Base-by-base conservation (phyloP, 108 stramenopile species). In the Cyclotella kingstonii region DNA sequence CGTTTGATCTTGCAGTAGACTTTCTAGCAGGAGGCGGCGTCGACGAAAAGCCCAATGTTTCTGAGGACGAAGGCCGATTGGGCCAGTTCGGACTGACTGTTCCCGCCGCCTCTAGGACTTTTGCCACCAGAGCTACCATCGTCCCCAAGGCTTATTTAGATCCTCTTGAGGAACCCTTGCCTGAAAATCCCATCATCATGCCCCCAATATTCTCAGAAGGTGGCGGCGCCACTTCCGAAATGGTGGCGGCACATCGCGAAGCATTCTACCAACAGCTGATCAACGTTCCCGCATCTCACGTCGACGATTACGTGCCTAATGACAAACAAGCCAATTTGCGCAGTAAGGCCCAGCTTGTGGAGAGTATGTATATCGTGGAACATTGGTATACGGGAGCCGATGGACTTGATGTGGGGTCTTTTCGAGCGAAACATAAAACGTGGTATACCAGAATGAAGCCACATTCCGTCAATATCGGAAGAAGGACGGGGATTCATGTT, bases 361-460 rank as follows among this genome's bases (percentile, higher is more conserved):
- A 58, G 0, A 21, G 55, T 14, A 67, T 67, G 34, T 25, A 57
- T 29, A 67, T 67, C 19, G 66, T 45, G 0, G 29, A 45, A 18
- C 22, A 67, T 27, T 67, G 66, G 66, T 34, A 67, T 19, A 67
- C 66, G 7, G 66, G 66, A 4, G 54, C 45, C 25, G 66, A 67
- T 41, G 66, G 55, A 5, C 22, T 67, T 3, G 47, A 51, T 40
- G 66, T 35, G 5, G 55, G 36, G 18, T 6, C 66, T 1, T 67
- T 67, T 47, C 56, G 55, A 21, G 34, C 47, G 21, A 67, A 39
- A 38, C 56, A 67, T 29, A 67, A 67, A 29, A 57, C 66, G 8
- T 67, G 66, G 66, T 57, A 67, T 58, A 45, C 66, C 27, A 47
- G 56, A 35, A 58, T 67, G 66, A 67, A 67, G 41, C 49, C 66